These are phyloP conservation scores for Kuraishia borneana DNA, from an alignment of 805 yeast genomes.

Conservation along the genomic window DNA sequence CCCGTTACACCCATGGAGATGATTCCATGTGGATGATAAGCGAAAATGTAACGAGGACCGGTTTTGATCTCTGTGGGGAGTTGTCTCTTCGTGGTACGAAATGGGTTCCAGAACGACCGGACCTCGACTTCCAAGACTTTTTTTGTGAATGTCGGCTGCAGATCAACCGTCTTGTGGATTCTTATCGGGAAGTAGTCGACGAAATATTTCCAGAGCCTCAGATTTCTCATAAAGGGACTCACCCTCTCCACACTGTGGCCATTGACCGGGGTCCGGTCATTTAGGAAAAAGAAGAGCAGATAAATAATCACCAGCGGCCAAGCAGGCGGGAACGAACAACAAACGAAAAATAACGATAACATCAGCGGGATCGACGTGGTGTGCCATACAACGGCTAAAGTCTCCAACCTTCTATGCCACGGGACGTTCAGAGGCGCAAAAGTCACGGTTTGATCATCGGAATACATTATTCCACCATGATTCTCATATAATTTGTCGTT, in stretches of 20 bases:
- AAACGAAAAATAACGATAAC: constrained; percentile 39
- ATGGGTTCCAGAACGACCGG: constrained; percentile 1
- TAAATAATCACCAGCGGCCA: constrained; percentile 69
- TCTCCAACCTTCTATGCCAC: constrained; percentile 45
- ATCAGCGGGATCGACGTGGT: constrained; percentile 56
- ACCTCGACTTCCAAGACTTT: constrained; percentile 7
- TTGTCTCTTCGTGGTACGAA: not conserved
- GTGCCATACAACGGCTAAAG: constrained; percentile 64
- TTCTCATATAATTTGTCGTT: too few species aligned
- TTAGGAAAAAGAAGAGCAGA: constrained; percentile 38
- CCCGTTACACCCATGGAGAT: constrained; percentile 89
- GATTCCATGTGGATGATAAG: constrained; percentile 95
- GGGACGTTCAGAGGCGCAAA: constrained; percentile 53
- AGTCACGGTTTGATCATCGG: too few species aligned
- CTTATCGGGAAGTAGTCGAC: constrained; percentile 72
- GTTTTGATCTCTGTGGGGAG: constrained; percentile 18
- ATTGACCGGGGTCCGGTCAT: constrained; percentile 61
- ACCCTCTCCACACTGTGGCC: constrained; percentile 56
- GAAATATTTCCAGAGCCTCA: constrained; percentile 58
- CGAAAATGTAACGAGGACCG: constrained; percentile 78
- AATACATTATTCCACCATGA: too few species aligned
- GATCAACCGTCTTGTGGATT: constrained; percentile 53
- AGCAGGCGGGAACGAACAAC: constrained; percentile 44
- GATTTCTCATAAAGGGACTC: constrained; percentile 44
- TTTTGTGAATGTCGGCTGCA: constrained; percentile 61